Evolutionary conservation across 495 filamentous ascomycete genomes (phyloP).

Genomic region (Hypoxylon intermedium): DNA sequence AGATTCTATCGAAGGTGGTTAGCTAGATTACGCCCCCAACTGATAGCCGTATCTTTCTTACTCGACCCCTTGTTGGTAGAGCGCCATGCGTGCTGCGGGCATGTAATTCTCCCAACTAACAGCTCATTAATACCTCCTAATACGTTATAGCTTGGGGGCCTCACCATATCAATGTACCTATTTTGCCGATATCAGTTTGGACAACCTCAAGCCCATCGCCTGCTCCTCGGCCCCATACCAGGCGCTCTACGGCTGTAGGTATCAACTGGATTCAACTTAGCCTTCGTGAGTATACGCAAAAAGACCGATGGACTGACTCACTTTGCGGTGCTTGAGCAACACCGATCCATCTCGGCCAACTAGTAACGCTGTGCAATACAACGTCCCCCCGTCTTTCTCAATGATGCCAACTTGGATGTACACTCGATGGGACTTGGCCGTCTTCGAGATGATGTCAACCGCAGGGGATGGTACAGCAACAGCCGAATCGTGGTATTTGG

Average conservation of each 20-base stretch:
- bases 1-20: constrained; percentile 41
- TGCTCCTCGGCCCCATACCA: constrained; percentile 52
- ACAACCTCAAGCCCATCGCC: constrained; percentile 51
- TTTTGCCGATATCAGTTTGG: constrained; percentile 50
- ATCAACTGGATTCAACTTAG: constrained; percentile 43
- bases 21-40: not conserved
- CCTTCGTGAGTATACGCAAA: no score
- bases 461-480: constrained; percentile 46
- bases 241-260: constrained; percentile 49
- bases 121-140: not conserved
- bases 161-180: constrained; percentile 54
- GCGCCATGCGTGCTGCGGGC: constrained; percentile 50
- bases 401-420: constrained; percentile 50
- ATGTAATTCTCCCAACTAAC: constrained; percentile 55
- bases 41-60: constrained; percentile 23
- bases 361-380: constrained; percentile 50
- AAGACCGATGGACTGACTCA: constrained; percentile 16
- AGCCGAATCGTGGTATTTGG: constrained; percentile 49
- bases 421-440: constrained; percentile 45
- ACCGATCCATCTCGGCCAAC: constrained; percentile 47
- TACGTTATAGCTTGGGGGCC: not conserved
- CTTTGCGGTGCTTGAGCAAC: constrained; percentile 49
- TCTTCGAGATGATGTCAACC: constrained; percentile 43
- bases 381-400: constrained; percentile 52
- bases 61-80: constrained; percentile 54